Base-by-base conservation (phyloP, 78 protist genomes). In the slime mould (Dictyostelium discoideum) region DNA sequence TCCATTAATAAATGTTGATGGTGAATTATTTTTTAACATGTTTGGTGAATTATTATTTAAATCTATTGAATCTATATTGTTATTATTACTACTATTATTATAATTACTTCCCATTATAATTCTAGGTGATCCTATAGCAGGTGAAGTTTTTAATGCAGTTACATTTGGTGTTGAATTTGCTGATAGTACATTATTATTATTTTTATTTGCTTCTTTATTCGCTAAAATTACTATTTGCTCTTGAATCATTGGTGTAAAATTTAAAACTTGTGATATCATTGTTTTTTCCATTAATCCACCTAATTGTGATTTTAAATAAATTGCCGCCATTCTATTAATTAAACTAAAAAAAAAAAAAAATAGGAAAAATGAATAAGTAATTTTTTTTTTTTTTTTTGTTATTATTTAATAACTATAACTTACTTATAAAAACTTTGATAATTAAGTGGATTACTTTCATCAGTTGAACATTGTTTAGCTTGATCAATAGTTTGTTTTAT, bases 241-340 rank as follows among this genome's bases (percentile, higher is more conserved):
- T 24, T 87, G 93, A 37, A 90, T 90, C 32, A 63, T 40, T 13
- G 46, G 50, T 69, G 85, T 63, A 65, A 82, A 39, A 39, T 81
- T 54, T 32, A 57, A 69, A 24, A 90, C 48, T 69, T 90, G 95
- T 26, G 29, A 22, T 0, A 42, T 22, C 72, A 90, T 24, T 3
- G 76, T 18, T 13, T 74, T n/a, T 65, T 90, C 95, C 80, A 90
- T 48, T 16, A 77, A 10, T 7, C 60, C 44, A 6, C 81, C 85
- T 5, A 46, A 80, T 48, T 90, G 73, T 8, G 65, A 44, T 72
- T 90, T 90, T 72, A 90, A 82, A 90, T 50, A 90, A 6, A 79
- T n/a, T 72, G 95, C 69, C 16, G 76, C 32, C 95, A 90, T 90
- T 83, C 73, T 80, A 90, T 90, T 80, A 10, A 90, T 48, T 24